A percentile compares a stretch with the other conserved stretches of the same genome.
phyloP scores from a whole-genome alignment of 2,329 filamentous ascomycete genomes.

The Colletotrichum lindemuthianum region DNA sequence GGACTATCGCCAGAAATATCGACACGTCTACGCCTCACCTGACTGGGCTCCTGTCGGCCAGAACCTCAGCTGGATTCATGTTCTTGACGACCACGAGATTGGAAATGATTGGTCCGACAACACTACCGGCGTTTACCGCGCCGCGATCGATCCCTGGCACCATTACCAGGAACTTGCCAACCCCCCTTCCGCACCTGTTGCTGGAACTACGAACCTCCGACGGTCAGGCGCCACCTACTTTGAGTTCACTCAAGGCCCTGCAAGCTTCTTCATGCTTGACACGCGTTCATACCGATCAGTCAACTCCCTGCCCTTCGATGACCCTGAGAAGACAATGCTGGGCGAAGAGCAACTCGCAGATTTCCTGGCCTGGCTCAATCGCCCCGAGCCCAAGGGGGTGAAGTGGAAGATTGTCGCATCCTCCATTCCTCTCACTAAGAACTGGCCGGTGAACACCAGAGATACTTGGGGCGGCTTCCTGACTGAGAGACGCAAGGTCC shows the following conservation, averaged over 20 bases:
- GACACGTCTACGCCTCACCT: slow-evolving; percentile 93
- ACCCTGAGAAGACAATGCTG: slow-evolving; percentile 84
- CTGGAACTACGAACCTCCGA: slow-evolving; percentile 50
- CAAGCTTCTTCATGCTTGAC: slow-evolving; percentile 94
- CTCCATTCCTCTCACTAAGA: slow-evolving; percentile 95
- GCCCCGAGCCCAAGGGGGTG: slow-evolving; percentile 78
- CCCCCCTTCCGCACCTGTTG: slow-evolving; percentile 73
- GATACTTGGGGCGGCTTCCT: slow-evolving; percentile 98
- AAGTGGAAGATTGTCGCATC: slow-evolving; percentile 95
- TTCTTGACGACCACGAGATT: slow-evolving; percentile 97
- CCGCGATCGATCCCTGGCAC: slow-evolving; percentile 84
- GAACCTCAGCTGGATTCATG: slow-evolving; percentile 96
- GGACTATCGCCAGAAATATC: slow-evolving; percentile 90
- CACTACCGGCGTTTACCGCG: slow-evolving; percentile 80
- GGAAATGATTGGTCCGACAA: slow-evolving; percentile 91
- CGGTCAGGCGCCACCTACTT: slow-evolving; percentile 80
- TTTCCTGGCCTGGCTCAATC: slow-evolving; percentile 79
- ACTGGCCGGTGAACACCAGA: slow-evolving; percentile 87
- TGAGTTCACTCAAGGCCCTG: slow-evolving; percentile 88
- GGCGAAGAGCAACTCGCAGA: slow-evolving; percentile 82
- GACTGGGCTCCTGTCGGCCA: slow-evolving; percentile 83
- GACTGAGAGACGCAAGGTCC: slow-evolving; percentile 77
- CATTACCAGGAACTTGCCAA: slow-evolving; percentile 89
- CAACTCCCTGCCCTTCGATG: slow-evolving; percentile 67
- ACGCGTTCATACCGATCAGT: slow-evolving; percentile 87